Evolutionary conservation across 805 yeast genomes (phyloP), one percentile per base, ranked within the genome.

Genomic region (Candida verbasci): DNA sequence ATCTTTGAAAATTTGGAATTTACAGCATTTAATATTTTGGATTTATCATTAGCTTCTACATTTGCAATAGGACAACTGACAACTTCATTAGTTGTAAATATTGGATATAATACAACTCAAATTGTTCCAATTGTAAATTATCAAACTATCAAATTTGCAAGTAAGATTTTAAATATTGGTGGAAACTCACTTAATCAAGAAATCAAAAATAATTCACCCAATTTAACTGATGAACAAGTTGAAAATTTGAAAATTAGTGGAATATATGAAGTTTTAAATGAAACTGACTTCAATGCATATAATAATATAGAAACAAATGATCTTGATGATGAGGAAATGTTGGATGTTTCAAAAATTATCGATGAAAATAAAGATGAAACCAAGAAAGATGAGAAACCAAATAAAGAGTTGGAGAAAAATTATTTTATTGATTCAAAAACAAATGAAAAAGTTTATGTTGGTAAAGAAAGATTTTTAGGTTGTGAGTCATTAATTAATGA

Each of bases 301-400:
- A 78, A 74, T 34, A 81, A 73, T 23, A 58, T 70, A 38, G 52
- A 39, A 52, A 56, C 42, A 35, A 42, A 42, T n/a, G 48, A 52
- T 18, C 44, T 43, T 34, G 55, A 51, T 2, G 60, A 55, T 11
- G 70, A 66, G 4, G 86, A 78, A 25, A 94, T 87, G 36, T 70
- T 87, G 25, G 96, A 91, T 56, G 88, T 91, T 33, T 96, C 96
- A 2, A 86, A 88, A 27, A 78, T 89, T 47, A 93, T 89, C 9
- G 76, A 93, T 1, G 80, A 86, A 43, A 31, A 17, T 42, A 60
- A 54, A 12, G 51, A 44, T 29, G 59, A 54, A 20, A 58, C 52
- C 12, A 61, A 51, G 27, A 60, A 56, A 23, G 64, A 50, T 29
- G 41, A 54, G 43, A 56, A 62, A 52, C 68, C 74, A 23, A 89